A percentile compares a stretch with the other conserved stretches of the same genome.
phyloP scores from a whole-genome alignment of 2,329 filamentous ascomycete species.

The Aspergillus sp. region DNA sequence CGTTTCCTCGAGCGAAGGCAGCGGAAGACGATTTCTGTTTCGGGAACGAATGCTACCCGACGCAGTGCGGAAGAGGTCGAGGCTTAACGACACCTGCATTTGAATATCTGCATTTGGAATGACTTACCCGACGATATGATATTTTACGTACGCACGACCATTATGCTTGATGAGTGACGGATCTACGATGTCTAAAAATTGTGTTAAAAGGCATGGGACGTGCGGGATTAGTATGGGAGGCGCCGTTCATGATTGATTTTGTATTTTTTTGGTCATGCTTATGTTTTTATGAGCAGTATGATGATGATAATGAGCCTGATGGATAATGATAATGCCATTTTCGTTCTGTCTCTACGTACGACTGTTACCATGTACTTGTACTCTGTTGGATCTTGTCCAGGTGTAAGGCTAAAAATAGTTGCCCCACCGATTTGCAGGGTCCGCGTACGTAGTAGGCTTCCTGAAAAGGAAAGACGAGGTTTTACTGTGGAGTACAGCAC shows the following conservation, averaged over 20 bases:
- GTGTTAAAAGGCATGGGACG: too few relatives aligned
- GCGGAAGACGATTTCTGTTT: conserved; percentile 8
- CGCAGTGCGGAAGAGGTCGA: conserved; percentile 34
- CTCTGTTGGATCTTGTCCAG: too few relatives aligned
- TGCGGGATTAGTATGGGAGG: too few relatives aligned
- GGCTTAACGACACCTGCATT: conserved; percentile 8
- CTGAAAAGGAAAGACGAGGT: too few relatives aligned
- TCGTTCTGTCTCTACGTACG: not conserved
- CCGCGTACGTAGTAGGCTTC: not conserved
- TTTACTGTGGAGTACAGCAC: too few relatives aligned
- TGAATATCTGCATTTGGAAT: too few relatives aligned
- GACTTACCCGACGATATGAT: too few relatives aligned
- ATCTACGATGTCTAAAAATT: too few relatives aligned
- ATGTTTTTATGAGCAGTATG: too few relatives aligned
- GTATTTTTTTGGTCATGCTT: too few relatives aligned
- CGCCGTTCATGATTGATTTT: too few relatives aligned
- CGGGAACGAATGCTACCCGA: conserved; percentile 19
- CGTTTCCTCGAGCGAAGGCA: conserved; percentile 53
- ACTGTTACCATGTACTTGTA: not conserved
- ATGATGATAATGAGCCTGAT: not conserved
- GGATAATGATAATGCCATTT: not conserved
- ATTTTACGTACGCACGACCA: not conserved
- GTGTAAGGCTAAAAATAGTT: not conserved
- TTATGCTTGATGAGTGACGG: not conserved
- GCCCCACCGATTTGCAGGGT: not conserved